Conservation (phyloP, 331 rosid species). For the Arachis monticola region DNA sequence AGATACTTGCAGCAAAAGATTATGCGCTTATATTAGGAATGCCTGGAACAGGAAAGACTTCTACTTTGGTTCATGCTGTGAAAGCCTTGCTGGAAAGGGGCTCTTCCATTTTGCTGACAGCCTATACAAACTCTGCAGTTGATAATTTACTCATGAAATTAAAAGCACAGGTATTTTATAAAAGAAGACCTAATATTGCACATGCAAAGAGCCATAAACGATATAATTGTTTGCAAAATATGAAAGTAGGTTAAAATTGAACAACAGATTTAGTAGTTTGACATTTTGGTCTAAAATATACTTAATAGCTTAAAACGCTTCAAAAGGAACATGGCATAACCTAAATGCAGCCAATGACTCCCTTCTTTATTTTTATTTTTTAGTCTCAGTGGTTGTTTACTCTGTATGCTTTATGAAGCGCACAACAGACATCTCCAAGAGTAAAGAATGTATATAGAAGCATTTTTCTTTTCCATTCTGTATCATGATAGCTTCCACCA, state of each 20-base stretch:
- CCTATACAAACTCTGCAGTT: conserved; percentile 94
- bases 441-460: neutral
- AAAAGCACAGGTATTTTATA: conserved; percentile 69
- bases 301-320: neutral
- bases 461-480: neutral
- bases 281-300: neutral
- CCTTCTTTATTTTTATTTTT: neutral
- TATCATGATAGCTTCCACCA: neutral
- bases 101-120: conserved; percentile 88
- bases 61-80: conserved; percentile 98
- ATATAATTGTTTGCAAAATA: conserved; percentile 19
- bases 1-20: conserved; percentile 94
- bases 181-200: conserved; percentile 13
- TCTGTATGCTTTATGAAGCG: neutral
- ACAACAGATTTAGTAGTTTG: neutral
- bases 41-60: conserved; percentile 99
- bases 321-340: neutral
- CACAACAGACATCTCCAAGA: neutral
- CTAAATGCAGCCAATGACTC: conserved; percentile 1
- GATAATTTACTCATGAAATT: conserved; percentile 93
- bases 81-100: conserved; percentile 92
- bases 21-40: conserved; percentile 93
- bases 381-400: neutral
- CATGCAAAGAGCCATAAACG: neutral
- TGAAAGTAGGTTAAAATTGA: neutral